These are phyloP conservation scores for Cytospora leucostoma DNA, from an alignment of 2,329 filamentous ascomycete genomes.

Conservation along the genomic window DNA sequence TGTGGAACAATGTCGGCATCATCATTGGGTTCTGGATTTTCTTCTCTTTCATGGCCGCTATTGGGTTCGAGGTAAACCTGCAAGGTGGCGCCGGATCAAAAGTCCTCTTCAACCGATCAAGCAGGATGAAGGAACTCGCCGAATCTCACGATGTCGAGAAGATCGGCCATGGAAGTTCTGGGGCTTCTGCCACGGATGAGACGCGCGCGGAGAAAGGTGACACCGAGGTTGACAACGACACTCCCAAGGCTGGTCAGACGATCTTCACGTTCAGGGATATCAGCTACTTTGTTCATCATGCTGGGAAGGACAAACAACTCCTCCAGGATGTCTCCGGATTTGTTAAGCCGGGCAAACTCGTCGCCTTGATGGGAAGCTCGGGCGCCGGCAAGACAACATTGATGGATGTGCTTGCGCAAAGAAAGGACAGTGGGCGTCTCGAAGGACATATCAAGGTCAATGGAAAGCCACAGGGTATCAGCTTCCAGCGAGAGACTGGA, in stretches of 20 bases:
- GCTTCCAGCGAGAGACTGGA: constrained; percentile 77
- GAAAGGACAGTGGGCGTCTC: constrained; percentile 77
- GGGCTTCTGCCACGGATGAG: background rate
- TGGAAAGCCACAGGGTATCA: constrained; percentile 67
- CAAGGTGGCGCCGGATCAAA: background rate
- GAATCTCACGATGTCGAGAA: background rate
- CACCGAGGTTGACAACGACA: constrained; percentile 18
- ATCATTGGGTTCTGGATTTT: constrained; percentile 64
- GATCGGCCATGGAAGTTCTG: background rate
- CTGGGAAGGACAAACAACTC: constrained; percentile 42
- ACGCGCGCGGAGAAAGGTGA: constrained; percentile 11
- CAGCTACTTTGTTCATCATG: background rate
- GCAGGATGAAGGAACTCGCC: background rate
- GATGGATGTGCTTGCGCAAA: constrained; percentile 77
- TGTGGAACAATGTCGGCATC: constrained; percentile 65
- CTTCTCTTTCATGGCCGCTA: constrained; percentile 53
- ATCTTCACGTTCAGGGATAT: constrained; percentile 60
- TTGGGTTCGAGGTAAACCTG: constrained; percentile 11
- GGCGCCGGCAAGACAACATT: constrained; percentile 87
- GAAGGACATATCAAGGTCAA: constrained; percentile 75
- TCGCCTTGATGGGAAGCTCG: constrained; percentile 78
- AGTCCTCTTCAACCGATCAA: background rate
- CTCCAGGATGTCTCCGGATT: constrained; percentile 81
- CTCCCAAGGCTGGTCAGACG: constrained; percentile 41
- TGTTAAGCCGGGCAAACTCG: constrained; percentile 78